Conservation (phyloP, 2,329 filamentous ascomycete species). For the Pseudogymnoascus sp. region DNA sequence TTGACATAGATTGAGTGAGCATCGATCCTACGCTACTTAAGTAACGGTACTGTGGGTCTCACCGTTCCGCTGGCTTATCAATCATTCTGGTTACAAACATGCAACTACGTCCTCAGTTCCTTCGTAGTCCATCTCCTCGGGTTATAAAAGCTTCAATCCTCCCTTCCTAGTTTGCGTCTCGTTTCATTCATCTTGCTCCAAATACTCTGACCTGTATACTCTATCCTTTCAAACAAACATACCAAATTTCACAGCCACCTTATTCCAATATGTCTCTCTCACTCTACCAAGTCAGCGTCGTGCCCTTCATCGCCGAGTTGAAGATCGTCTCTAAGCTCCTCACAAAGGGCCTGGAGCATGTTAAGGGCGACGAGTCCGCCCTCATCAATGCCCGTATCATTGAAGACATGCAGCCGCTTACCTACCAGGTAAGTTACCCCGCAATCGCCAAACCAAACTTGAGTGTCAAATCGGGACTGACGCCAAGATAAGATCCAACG, state of each 20-base stretch:
- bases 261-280: conserved; percentile 18
- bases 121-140: not conserved
- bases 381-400: conserved; percentile 35
- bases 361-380: conserved; percentile 29
- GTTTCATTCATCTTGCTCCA: not conserved
- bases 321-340: conserved; percentile 37
- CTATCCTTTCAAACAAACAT: not conserved
- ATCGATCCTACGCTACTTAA: not conserved
- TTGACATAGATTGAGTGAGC: not conserved
- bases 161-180: not conserved
- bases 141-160: not conserved
- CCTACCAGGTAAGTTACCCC: conserved; percentile 33
- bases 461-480: not conserved
- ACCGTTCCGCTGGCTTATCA: not conserved
- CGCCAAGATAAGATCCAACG: conserved; percentile 30
- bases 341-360: conserved; percentile 36
- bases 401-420: conserved; percentile 42
- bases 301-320: conserved; percentile 36
- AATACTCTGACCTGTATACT: not conserved
- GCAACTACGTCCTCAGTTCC: not conserved
- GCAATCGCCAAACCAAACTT: not conserved
- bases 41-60: not conserved
- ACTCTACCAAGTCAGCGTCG: conserved; percentile 33
- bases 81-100: not conserved
- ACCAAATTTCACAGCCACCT: not conserved